Evolutionary conservation across 306 rosid genomes (phyloP), one percentile per base, ranked within the genome.

Genomic region (Coriaria nepalensis): DNA sequence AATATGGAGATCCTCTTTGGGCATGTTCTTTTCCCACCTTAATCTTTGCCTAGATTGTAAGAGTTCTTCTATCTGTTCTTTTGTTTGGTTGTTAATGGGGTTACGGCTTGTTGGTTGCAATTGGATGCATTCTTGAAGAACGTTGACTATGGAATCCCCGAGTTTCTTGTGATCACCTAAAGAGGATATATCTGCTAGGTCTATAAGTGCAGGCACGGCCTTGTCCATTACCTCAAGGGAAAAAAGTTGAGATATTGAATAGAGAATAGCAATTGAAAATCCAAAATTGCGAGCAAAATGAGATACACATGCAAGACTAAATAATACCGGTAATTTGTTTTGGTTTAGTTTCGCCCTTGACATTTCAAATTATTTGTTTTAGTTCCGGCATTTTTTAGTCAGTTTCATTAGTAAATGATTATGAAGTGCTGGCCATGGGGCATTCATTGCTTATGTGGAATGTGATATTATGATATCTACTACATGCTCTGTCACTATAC

Each of bases 1-100:
- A 62, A 92, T 92, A 55, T 80, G 98, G 34, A 92, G 83, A 57
- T 92, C 98, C 75, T 85, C 98, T 70, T 85, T 92, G 55, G 94
- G 94, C 93, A 85, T 85, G 62, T 43, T 78, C 75, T 92, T 92
- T 70, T 92, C 98, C 98, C 96, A 73, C 56, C 79, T 79, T 64
- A 80, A 68, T 72, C 93, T 79, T 72, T 79, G 83, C 67, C 79
- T 79, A 8, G 94, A 75, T 61, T 75, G 69, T 57, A 82, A 29
- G 32, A 92, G 65, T 59, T 85, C 98, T 69, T 92, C 98, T 37
- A 85, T 78, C 73, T 79, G 78, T 50, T 92, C 96, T 70, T 80
- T 82, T 5, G 78, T 75, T 33, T 73, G 77, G 49, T 54, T 75
- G 63, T 68, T 67, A 40, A 76, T 45, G 32, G 94, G 56, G 53